A percentile compares a stretch with the other conserved stretches of the same genome.
Conservation (phyloP, 2,329 filamentous ascomycete species). For the Xylaria sp. region DNA sequence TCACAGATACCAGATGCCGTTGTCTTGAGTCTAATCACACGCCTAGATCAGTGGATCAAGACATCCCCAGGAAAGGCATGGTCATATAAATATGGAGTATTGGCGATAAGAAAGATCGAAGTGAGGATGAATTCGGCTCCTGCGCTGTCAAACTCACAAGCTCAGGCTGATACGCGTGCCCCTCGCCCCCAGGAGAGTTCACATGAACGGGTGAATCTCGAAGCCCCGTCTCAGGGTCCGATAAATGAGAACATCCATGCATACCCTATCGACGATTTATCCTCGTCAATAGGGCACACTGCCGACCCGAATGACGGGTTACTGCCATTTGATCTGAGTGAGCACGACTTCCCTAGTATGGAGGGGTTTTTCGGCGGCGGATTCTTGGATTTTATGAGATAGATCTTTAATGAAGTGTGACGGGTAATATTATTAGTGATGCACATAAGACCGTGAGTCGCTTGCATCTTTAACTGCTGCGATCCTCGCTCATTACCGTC, state of each 20-base stretch:
- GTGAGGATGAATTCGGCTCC: slow-evolving; percentile 40
- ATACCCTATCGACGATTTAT: slow-evolving; percentile 27
- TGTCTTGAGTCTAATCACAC: slow-evolving; percentile 46
- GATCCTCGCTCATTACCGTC: too few relatives aligned
- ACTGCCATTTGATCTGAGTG: slow-evolving; percentile 40
- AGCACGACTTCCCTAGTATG: slow-evolving; percentile 49
- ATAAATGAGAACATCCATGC: not conserved
- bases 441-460: too few relatives aligned
- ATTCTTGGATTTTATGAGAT: slow-evolving; percentile 48
- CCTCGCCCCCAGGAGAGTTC: not conserved
- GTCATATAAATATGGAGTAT: slow-evolving; percentile 48
- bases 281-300: slow-evolving; percentile 28
- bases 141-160: slow-evolving; percentile 2
- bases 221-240: not conserved
- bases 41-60: slow-evolving; percentile 47
- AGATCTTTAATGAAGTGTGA: slow-evolving; percentile 1
- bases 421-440: not conserved
- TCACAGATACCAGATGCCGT: slow-evolving; percentile 47
- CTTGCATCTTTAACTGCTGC: not conserved
- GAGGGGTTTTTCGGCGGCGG: slow-evolving; percentile 51
- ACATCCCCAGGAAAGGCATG: slow-evolving; percentile 49
- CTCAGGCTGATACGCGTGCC: slow-evolving; percentile 1
- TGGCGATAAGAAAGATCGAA: slow-evolving; percentile 48
- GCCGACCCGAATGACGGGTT: slow-evolving; percentile 33
- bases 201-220: not conserved